Evolutionary conservation across 1,284 basidiomycete species (phyloP).

Genomic region (Puccinia hordei): DNA sequence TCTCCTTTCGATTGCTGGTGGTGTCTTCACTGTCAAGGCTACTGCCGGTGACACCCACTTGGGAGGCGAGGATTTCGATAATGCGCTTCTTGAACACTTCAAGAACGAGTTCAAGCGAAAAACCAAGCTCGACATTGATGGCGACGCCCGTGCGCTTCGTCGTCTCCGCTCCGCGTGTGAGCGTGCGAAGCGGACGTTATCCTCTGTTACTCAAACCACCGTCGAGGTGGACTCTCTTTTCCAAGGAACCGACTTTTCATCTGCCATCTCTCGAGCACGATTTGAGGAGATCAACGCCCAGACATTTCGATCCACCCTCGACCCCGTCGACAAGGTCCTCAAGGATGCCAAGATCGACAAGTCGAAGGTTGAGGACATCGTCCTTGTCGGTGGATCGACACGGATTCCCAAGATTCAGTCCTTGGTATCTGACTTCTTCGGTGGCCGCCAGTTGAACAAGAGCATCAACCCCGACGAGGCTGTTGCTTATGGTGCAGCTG

Average conservation of each 20-base stretch:
- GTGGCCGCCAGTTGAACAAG: conserved; percentile 96
- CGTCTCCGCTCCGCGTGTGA: conserved; percentile 96
- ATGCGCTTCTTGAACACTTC: conserved; percentile 87
- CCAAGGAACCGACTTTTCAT: conserved; percentile 77
- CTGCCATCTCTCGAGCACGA: conserved; percentile 95
- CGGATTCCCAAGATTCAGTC: conserved; percentile 99
- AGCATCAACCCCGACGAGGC: conserved; percentile 67
- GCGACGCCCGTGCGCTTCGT: conserved; percentile 90
- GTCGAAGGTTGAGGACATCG: conserved; percentile 97
- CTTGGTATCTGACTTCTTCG: conserved; percentile 96
- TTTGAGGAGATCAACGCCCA: conserved; percentile 98
- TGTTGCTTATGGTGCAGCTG: conserved; percentile 76
- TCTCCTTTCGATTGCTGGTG: conserved; percentile 67
- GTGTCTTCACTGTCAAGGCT: conserved; percentile 70
- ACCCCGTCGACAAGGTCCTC: conserved; percentile 97
- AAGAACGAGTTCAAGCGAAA: conserved; percentile 72
- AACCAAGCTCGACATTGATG: conserved; percentile 84
- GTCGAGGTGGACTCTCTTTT: conserved; percentile 98
- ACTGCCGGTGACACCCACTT: conserved; percentile 66
- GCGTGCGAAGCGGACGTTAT: conserved; percentile 98
- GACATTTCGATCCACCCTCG: conserved; percentile 94
- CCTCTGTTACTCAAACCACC: conserved; percentile 81
- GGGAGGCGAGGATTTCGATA: conserved; percentile 96
- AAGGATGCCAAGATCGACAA: conserved; percentile 97
- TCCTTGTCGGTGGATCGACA: conserved; percentile 98